Evolutionary conservation across 306 rosid genomes (phyloP), one percentile per base, ranked within the genome.

Genomic region (Lotus japonicus): DNA sequence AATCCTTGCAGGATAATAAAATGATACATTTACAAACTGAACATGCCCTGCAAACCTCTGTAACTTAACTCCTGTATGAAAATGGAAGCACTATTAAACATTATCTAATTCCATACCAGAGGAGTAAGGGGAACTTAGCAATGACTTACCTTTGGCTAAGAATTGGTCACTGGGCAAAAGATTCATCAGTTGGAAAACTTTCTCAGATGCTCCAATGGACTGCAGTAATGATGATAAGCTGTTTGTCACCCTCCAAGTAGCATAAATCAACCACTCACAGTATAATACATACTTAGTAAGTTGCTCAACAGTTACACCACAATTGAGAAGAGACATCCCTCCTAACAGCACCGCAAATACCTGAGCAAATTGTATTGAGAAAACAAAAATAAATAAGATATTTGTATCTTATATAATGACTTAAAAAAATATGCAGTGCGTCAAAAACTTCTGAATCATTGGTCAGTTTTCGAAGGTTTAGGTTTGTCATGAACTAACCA

Each of bases 241-340:
- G 81, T 84, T 84, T 59, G 86, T 83, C 77, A 86, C 76, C 88
- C 96, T 84, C 91, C 96, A 86, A 58, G 96, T 77, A n/a, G 97
- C 91, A 78, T 79, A 91, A 69, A 88, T 88, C 82, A 91, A 74
- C 97, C 95, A 91, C 77, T 91, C 97, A 59, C 96, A 84, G 86
- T 91, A 91, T 54, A 88, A 70, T 42, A 91, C 86, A 76, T 84
- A 91, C 86, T 84, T 86, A n/a, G 88, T 88, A 64, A 91, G 92
- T 81, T 91, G 89, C 82, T 88, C 97, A 21, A 79, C 58, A 16
- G 89, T 81, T 42, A 84, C 76, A 80, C 46, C 49, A 68, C 89
- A 81, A 52, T 74, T 45, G 58, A 83, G 65, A 62, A 82, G 48
- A 14, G 86, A 86, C 69, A 83, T 71, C 41, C 96, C 92, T 71